Percentiles rank a stretch among this genome's conserved stretches.
phyloP scores from a whole-genome alignment of 441 rosid species.

The Metrosideros polymorpha region DNA sequence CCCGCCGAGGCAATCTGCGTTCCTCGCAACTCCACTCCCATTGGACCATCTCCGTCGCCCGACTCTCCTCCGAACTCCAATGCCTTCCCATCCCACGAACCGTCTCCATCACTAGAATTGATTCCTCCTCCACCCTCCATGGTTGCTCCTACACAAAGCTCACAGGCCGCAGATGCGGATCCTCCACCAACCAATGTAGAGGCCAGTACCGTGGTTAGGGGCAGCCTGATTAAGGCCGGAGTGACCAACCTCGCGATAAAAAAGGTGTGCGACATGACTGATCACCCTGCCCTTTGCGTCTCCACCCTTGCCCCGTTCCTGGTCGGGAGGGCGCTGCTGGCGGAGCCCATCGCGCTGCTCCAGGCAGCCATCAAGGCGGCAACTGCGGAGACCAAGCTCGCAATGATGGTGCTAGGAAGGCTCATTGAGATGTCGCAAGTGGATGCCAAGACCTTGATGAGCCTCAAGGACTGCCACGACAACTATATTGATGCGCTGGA shows the following conservation, averaged over 20 bases:
- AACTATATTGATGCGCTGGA: conserved; percentile 26
- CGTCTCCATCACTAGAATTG: neutral
- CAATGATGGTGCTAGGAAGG: neutral
- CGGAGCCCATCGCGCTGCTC: conserved; percentile 20
- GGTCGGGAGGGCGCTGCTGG: neutral
- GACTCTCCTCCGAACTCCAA: neutral
- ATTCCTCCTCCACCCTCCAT: neutral
- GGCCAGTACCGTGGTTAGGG: neutral
- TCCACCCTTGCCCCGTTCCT: conserved; percentile 17
- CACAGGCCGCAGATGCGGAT: neutral
- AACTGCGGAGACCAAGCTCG: conserved; percentile 16
- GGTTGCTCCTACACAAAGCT: neutral
- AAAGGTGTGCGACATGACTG: conserved; percentile 24
- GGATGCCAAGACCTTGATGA: neutral
- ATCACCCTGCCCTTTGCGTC: conserved; percentile 25
- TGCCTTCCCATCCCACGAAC: neutral
- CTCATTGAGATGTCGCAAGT: neutral
- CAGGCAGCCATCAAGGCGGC: conserved; percentile 22
- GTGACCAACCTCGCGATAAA: conserved; percentile 7
- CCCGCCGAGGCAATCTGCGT: conserved; percentile 1
- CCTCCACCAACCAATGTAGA: neutral
- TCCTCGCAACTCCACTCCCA: neutral
- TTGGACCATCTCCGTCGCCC: neutral
- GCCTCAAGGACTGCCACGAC: conserved; percentile 30
- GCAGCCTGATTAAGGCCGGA: neutral